These are phyloP conservation scores for Fusarium sp. DNA, from an alignment of 2,329 filamentous ascomycete species.

Conservation along the genomic window DNA sequence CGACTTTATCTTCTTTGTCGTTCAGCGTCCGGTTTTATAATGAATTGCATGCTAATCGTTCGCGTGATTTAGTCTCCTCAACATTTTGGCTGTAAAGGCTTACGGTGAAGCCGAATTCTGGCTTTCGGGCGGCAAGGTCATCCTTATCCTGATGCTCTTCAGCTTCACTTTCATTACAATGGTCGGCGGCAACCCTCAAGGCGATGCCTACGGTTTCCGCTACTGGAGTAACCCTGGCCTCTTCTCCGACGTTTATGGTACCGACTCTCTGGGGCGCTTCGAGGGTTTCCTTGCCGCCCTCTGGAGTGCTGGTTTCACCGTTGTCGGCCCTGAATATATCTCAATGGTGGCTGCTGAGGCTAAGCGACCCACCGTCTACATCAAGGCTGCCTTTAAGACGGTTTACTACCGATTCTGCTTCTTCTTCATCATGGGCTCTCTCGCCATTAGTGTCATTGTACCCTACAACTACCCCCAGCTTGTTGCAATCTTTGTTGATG, in stretches of 20 bases:
- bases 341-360: constrained; percentile 76
- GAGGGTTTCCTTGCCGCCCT: constrained; percentile 76
- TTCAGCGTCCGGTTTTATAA: constrained; percentile 14
- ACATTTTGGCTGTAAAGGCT: constrained; percentile 72
- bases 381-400: constrained; percentile 77
- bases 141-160: constrained; percentile 75
- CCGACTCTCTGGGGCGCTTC: constrained; percentile 72
- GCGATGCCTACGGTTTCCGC: constrained; percentile 76
- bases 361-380: constrained; percentile 69
- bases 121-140: constrained; percentile 70
- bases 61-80: constrained; percentile 60
- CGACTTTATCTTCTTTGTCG: constrained; percentile 2
- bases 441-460: constrained; percentile 74
- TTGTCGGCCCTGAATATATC: constrained; percentile 76
- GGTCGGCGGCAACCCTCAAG: constrained; percentile 78
- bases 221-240: constrained; percentile 65
- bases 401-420: constrained; percentile 77
- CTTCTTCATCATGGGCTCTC: constrained; percentile 77
- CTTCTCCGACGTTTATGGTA: constrained; percentile 63
- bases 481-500: constrained; percentile 57
- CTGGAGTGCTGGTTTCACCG: constrained; percentile 71
- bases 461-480: constrained; percentile 71
- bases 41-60: constrained; percentile 46
- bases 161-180: constrained; percentile 83
- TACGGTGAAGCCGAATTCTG: constrained; percentile 81